Percentiles rank a stretch among this genome's conserved stretches.
These are phyloP conservation scores for Fimicolochytrium jonesii DNA, from an alignment of 192 early-diverging fungal genomes.

Conservation along the genomic window DNA sequence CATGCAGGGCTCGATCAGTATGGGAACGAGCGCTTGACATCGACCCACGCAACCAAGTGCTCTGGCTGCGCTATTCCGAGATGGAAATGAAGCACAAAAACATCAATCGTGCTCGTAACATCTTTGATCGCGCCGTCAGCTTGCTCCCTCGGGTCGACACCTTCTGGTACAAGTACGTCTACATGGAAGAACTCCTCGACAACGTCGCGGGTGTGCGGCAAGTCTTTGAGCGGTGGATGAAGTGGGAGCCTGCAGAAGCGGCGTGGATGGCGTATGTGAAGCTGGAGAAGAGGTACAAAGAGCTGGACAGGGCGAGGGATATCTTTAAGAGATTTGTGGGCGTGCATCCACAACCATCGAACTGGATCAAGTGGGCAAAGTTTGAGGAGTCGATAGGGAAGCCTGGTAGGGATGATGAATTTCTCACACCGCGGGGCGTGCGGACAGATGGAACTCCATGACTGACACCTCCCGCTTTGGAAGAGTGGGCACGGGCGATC, in stretches of 20 bases:
- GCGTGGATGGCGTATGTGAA: constrained; percentile 95
- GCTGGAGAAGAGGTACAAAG: constrained; percentile 81
- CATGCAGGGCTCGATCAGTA: constrained; percentile 36
- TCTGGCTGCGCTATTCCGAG: constrained; percentile 92
- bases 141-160: constrained; percentile 69
- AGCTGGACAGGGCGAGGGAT: constrained; percentile 72
- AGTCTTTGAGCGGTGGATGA: constrained; percentile 99
- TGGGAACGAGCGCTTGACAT: constrained; percentile 91
- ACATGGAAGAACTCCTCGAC: constrained; percentile 96
- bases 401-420: constrained; percentile 55
- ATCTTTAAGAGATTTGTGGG: constrained; percentile 85
- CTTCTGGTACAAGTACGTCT: constrained; percentile 90
- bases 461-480: too few species aligned
- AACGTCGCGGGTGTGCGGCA: constrained; percentile 83
- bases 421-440: too few species aligned
- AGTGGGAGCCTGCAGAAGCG: constrained; percentile 90
- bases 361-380: constrained; percentile 95
- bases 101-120: constrained; percentile 86
- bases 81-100: constrained; percentile 98
- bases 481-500: constrained; percentile 80
- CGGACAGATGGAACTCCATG: too few species aligned
- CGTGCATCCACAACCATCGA: constrained; percentile 84
- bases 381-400: constrained; percentile 87
- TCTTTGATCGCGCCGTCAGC: constrained; percentile 88
- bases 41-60: constrained; percentile 77